These are phyloP conservation scores for Cyberlindnera xylosilytica DNA, from an alignment of 805 yeast genomes.

Conservation along the genomic window DNA sequence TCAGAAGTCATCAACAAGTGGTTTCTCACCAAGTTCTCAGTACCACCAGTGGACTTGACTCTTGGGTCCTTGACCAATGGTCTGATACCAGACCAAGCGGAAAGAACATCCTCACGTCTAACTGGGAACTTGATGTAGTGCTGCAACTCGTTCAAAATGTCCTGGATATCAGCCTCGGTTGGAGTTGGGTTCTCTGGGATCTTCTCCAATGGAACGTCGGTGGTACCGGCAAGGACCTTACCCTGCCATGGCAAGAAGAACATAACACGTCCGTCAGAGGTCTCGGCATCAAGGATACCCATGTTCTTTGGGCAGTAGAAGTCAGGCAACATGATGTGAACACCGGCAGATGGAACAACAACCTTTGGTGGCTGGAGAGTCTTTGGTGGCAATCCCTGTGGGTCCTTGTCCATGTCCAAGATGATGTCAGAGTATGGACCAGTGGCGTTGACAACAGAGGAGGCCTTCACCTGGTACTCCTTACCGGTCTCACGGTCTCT, in stretches of 20 bases:
- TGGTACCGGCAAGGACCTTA: constrained; percentile 92
- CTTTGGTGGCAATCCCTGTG: constrained; percentile 60
- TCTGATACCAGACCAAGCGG: constrained; percentile 97
- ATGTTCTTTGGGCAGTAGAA: constrained; percentile 83
- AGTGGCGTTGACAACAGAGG: constrained; percentile 83
- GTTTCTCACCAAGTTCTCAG: constrained; percentile 89
- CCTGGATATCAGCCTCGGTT: constrained; percentile 82
- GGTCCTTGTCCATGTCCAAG: constrained; percentile 80
- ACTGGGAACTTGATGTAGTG: constrained; percentile 88
- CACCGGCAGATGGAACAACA: constrained; percentile 95
- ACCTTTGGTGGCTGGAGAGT: constrained; percentile 56
- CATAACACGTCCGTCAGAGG: constrained; percentile 94
- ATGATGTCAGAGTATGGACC: constrained; percentile 89
- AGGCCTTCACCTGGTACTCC: constrained; percentile 59
- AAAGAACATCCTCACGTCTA: constrained; percentile 82
- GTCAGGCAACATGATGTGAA: constrained; percentile 88
- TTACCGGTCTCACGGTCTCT: constrained; percentile 68
- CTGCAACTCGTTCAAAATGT: constrained; percentile 82
- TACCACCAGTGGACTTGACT: constrained; percentile 41
- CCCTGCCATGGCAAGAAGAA: constrained; percentile 99
- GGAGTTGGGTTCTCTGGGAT: constrained; percentile 80
- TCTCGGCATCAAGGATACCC: constrained; percentile 89
- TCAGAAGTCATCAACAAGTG: constrained; percentile 74
- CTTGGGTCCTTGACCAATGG: constrained; percentile 88
- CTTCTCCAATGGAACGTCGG: constrained; percentile 78